phyloP scores from a whole-genome alignment of 2,329 filamentous ascomycete genomes.

The Trichoderma arundinaceum region DNA sequence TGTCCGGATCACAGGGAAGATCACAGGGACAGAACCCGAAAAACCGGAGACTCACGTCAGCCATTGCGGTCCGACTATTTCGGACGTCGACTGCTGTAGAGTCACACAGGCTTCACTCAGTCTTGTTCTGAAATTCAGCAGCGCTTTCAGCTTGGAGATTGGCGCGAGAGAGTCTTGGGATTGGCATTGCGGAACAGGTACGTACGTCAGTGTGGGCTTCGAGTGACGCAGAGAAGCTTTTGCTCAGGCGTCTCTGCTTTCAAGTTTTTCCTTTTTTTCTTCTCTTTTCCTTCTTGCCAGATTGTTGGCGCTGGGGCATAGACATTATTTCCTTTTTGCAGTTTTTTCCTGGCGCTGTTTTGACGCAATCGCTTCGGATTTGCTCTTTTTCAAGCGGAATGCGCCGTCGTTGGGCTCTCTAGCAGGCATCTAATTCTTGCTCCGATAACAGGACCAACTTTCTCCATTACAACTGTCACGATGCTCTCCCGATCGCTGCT shows the following conservation, averaged over 20 bases:
- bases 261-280: background rate
- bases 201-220: constrained; percentile 6
- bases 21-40: constrained; percentile 43
- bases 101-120: constrained; percentile 7
- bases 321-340: background rate
- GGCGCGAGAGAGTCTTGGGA: background rate
- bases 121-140: background rate
- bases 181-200: constrained; percentile 11
- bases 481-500: constrained; percentile 37
- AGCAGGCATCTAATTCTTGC: background rate
- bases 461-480: constrained; percentile 10
- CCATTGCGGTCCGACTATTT: constrained; percentile 17
- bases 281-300: background rate
- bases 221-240: background rate
- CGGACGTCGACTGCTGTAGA: background rate
- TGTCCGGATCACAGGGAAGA: constrained; percentile 43
- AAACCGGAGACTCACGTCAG: constrained; percentile 34
- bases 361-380: background rate
- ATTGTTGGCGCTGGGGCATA: background rate
- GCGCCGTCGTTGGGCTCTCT: background rate
- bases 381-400: background rate
- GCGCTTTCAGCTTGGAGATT: background rate
- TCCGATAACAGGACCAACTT: constrained; percentile 24
- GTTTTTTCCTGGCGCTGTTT: background rate
- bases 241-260: background rate